Percentiles rank a stretch among this genome's conserved stretches.
These are phyloP conservation scores for Mesotaenium endlicherianum DNA, from an alignment of 139 green algal species.

Conservation along the genomic window DNA sequence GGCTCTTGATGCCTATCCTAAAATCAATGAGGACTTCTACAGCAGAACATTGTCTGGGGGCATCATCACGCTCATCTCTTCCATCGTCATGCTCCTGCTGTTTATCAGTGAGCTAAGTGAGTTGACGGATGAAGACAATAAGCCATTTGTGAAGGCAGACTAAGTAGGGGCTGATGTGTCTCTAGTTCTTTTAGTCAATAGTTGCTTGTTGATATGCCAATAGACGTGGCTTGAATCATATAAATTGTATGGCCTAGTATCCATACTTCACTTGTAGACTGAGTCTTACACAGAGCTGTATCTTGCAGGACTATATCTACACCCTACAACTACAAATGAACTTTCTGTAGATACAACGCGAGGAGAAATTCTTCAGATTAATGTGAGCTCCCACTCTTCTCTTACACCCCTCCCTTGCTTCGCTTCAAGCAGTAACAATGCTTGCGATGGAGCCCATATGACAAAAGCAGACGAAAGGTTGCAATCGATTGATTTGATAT, in stretches of 20 bases:
- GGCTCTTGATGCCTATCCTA: slow-evolving; percentile 80
- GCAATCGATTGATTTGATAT: neutral
- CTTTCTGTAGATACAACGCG: slow-evolving; percentile 84
- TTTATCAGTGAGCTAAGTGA: slow-evolving; percentile 84
- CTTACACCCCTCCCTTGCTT: neutral
- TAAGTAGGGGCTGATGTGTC: too few species aligned
- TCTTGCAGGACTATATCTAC: slow-evolving; percentile 73
- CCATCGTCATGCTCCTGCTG: slow-evolving; percentile 83
- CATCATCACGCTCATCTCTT: slow-evolving; percentile 86
- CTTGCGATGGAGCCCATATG: neutral
- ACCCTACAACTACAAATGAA: slow-evolving; percentile 68
- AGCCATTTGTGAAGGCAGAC: too few species aligned
- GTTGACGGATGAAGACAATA: too few species aligned
- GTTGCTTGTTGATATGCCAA: too few species aligned
- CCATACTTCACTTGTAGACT: too few species aligned
- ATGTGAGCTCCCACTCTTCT: slow-evolving; percentile 52
- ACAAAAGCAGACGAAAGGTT: neutral
- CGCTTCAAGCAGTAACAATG: neutral
- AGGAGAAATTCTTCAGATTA: slow-evolving; percentile 83
- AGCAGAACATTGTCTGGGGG: slow-evolving; percentile 80
- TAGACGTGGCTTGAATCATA: too few species aligned
- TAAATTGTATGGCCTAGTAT: too few species aligned
- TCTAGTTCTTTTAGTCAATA: too few species aligned
- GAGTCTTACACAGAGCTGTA: too few species aligned
- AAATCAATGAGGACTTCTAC: slow-evolving; percentile 93